phyloP scores from a whole-genome alignment of 2,329 filamentous ascomycete genomes.

The Endoconidiophora polonica region DNA sequence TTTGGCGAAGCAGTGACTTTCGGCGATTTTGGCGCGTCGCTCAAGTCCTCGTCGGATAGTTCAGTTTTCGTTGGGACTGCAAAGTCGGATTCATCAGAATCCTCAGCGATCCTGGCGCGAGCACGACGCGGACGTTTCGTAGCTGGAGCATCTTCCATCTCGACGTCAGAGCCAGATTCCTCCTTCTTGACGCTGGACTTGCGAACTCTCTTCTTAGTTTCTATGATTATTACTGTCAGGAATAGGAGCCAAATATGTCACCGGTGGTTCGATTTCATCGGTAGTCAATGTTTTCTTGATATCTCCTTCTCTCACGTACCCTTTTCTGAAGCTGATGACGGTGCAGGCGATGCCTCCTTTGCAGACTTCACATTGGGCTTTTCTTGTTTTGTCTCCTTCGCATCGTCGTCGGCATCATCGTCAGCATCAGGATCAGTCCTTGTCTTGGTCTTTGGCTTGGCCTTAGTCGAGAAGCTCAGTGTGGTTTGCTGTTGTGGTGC shows the following conservation, averaged over 20 bases:
- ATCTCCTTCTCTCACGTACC: neutral
- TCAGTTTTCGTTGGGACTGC: neutral
- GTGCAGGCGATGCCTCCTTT: slow-evolving; percentile 14
- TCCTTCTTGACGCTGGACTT: slow-evolving; percentile 20
- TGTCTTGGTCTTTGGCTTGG: slow-evolving; percentile 16
- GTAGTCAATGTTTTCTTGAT: too few species aligned
- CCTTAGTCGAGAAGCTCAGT: slow-evolving; percentile 54
- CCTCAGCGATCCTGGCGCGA: slow-evolving; percentile 2
- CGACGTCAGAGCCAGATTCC: slow-evolving; percentile 16
- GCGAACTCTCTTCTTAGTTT: slow-evolving; percentile 19
- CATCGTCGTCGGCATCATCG: neutral
- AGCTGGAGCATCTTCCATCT: slow-evolving; percentile 13
- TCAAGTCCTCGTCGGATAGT: slow-evolving; percentile 1
- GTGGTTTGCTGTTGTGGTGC: slow-evolving; percentile 58
- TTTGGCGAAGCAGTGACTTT: slow-evolving; percentile 35
- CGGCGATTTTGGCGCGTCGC: slow-evolving; percentile 16
- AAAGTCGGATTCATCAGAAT: slow-evolving; percentile 12
- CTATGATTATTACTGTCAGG: slow-evolving; percentile 4
- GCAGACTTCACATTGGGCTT: slow-evolving; percentile 14
- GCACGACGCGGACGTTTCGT: slow-evolving; percentile 5
- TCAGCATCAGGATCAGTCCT: neutral
- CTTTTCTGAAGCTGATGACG: slow-evolving; percentile 13
- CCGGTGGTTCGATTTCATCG: too few species aligned
- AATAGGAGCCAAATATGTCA: too few species aligned
- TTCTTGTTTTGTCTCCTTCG: neutral